Base-by-base conservation (phyloP, 2,329 filamentous ascomycete species). In the Fonsecaea monophora region DNA sequence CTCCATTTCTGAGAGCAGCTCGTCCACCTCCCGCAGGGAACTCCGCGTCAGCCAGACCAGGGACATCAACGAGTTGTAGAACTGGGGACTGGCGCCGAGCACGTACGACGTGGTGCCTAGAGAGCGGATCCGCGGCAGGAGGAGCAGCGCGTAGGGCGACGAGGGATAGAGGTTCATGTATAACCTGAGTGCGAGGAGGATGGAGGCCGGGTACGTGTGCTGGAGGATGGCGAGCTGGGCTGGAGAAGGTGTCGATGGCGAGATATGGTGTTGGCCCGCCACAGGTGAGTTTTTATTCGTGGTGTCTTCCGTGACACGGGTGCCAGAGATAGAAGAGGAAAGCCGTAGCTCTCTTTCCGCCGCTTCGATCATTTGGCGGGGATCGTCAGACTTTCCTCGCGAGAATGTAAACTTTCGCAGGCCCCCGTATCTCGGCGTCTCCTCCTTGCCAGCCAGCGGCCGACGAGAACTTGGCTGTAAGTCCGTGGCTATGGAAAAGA, bases 61-160 rank as follows among this genome's bases (percentile, higher is more conserved):
- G 45, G 75, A 74, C 35, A 83, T 76, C 66, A 82, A 71, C 50
- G 81, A 80, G 67, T 82, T 81, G 72, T 79, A 82, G 25, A 83
- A 76, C 1, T 74, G 74, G 0, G 76, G 75, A 7, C 78, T 80
- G 13, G 77, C 76, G 12, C 79, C 81, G 4, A 82, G 75, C n/a
- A 82, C 73, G 25, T 79, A 75, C n/a, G 78, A 80, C 13, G 76
- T 73, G 3, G 78, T 76, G 9, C 81, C 81, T 4, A 80, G 76
- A 1, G 75, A 72, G 62, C 78, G 78, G 67, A 82, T 78, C 0
- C 74, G 76, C 9, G 78, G 73, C 10, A 80, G 77, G 58, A 82
- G 77, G 64, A 80, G 74, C n/a, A 75, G 68, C 61, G 79, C 76
- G 30, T 80, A 75, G 3, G 73, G 75, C 1, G 81, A 82, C 9